Conservation (phyloP, 768 basidiomycete genomes). For the Kwoniella sp. region DNA sequence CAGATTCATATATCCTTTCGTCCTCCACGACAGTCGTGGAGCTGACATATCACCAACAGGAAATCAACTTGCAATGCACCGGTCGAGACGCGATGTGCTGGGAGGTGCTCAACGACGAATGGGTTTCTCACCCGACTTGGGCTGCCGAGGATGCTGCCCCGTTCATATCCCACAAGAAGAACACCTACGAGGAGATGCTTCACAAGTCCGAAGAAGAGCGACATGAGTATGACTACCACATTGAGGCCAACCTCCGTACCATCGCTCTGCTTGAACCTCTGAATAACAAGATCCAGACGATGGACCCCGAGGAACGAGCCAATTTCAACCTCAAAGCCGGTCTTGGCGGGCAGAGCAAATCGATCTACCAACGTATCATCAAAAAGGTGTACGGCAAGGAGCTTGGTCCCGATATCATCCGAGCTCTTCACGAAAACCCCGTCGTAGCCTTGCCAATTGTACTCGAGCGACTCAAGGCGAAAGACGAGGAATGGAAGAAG, state of each 20-base stretch:
- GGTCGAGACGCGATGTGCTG: constrained; percentile 92
- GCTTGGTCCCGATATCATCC: constrained; percentile 55
- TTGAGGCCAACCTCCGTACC: constrained; percentile 86
- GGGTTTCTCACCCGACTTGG: constrained; percentile 99
- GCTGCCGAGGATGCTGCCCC: constrained; percentile 95
- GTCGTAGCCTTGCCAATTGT: constrained; percentile 89
- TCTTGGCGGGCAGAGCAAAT: constrained; percentile 83
- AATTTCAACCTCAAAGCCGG: constrained; percentile 79
- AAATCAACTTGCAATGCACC: constrained; percentile 85
- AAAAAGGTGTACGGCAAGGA: constrained; percentile 84
- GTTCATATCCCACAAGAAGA: constrained; percentile 87
- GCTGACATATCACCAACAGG: constrained; percentile 61
- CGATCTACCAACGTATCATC: constrained; percentile 87
- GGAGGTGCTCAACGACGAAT: constrained; percentile 93
- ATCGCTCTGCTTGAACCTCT: constrained; percentile 90
- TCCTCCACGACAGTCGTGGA: not conserved
- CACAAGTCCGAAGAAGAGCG: constrained; percentile 98
- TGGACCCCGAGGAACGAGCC: constrained; percentile 82
- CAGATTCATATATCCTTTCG: not conserved
- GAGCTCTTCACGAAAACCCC: constrained; percentile 86
- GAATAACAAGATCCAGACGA: constrained; percentile 76
- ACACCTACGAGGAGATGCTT: constrained; percentile 89
- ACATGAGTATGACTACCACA: constrained; percentile 94
- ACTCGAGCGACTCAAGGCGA: constrained; percentile 80
- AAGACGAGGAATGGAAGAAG: constrained; percentile 96